Evolutionary conservation across 2,329 filamentous ascomycete species (phyloP).

Genomic region (Stagonosporopsis vannaccii): DNA sequence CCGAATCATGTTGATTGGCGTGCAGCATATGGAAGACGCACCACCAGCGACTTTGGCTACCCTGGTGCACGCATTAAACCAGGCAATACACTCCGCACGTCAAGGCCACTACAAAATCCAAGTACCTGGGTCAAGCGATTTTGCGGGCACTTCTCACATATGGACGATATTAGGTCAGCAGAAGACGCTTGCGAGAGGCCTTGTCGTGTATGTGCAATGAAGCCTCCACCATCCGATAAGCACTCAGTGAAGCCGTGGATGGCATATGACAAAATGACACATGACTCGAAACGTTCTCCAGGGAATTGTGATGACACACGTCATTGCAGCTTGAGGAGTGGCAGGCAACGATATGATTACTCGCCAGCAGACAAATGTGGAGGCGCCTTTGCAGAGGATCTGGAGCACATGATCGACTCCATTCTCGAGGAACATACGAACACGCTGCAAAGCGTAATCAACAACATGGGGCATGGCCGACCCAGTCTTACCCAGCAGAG

Average conservation of each 20-base stretch:
- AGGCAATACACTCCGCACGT: constrained; percentile 16
- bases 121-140: constrained; percentile 36
- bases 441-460: constrained; percentile 50
- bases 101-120: constrained; percentile 29
- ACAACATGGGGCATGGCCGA: constrained; percentile 43
- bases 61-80: constrained; percentile 42
- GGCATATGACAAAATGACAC: constrained; percentile 19
- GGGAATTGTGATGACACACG: not conserved
- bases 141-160: constrained; percentile 41
- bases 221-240: constrained; percentile 8
- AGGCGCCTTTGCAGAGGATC: constrained; percentile 42
- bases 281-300: constrained; percentile 20
- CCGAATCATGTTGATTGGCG: constrained; percentile 40
- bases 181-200: constrained; percentile 23
- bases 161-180: constrained; percentile 19
- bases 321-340: constrained; percentile 8
- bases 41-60: constrained; percentile 44
- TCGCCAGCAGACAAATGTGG: constrained; percentile 31
- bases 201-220: constrained; percentile 34
- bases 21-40: constrained; percentile 41
- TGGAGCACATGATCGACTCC: constrained; percentile 49
- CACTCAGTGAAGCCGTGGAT: constrained; percentile 6
- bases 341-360: constrained; percentile 25
- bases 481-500: constrained; percentile 27
- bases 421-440: constrained; percentile 52